Conservation (phyloP, 345 rosid species). For the Clarkia xantiana region DNA sequence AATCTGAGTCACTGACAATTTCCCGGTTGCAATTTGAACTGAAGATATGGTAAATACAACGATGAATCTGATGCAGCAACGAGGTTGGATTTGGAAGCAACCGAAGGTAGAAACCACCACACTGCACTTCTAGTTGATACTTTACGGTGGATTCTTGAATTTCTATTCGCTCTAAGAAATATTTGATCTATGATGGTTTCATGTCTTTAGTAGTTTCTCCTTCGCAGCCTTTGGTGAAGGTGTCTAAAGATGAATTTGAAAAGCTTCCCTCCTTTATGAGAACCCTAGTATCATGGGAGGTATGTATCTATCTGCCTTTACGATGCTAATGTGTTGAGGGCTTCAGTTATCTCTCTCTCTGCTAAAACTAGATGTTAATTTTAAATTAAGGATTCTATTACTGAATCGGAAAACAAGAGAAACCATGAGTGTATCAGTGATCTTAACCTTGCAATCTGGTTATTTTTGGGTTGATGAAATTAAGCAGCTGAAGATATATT, state of each 20-base stretch:
- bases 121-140: background rate
- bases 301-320: conserved; percentile 11
- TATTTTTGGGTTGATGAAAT: too few relatives aligned
- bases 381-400: too few relatives aligned
- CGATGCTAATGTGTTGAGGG: too few relatives aligned
- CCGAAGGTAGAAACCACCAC: conserved; percentile 3
- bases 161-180: conserved; percentile 2
- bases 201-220: conserved; percentile 15
- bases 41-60: background rate
- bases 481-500: too few relatives aligned
- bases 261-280: conserved; percentile 62
- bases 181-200: conserved; percentile 4
- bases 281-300: conserved; percentile 83
- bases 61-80: background rate
- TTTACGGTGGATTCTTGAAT: conserved; percentile 2
- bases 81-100: background rate
- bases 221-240: conserved; percentile 16
- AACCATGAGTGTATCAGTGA: too few relatives aligned
- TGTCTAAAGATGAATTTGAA: conserved; percentile 43
- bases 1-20: too few relatives aligned
- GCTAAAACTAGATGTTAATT: too few relatives aligned
- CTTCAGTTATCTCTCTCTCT: too few relatives aligned
- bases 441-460: too few relatives aligned
- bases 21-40: background rate
- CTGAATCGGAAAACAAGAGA: too few relatives aligned